Evolutionary conservation across 257 asterid species (phyloP).

Genomic region (Craterostigma plantagineum): DNA sequence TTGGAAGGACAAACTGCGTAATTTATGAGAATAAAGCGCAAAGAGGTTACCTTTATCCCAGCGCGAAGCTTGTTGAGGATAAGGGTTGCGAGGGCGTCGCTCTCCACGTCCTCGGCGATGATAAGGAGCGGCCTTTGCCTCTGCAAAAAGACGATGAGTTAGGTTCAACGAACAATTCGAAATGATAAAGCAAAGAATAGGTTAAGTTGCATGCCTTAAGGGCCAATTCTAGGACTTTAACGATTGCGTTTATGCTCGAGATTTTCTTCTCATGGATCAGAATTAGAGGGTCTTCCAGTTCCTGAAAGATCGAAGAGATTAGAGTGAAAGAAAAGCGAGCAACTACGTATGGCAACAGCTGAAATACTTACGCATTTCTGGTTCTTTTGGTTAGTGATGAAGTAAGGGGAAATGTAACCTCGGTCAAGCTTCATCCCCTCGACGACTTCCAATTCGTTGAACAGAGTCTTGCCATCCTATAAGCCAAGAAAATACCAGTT

Average conservation of each 20-base stretch:
- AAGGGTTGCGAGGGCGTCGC: constrained; percentile 92
- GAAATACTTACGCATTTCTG: constrained; percentile 74
- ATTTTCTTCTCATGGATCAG: constrained; percentile 88
- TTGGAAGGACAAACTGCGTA: too few species aligned
- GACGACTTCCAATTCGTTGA: constrained; percentile 83
- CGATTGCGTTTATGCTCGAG: constrained; percentile 49
- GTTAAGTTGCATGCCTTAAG: constrained; percentile 31
- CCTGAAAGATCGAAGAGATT: constrained; percentile 21
- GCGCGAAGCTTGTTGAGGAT: constrained; percentile 89
- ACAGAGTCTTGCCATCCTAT: constrained; percentile 86
- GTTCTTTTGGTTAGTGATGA: constrained; percentile 74
- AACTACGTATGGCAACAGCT: not conserved
- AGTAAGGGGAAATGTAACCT: constrained; percentile 90
- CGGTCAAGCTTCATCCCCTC: constrained; percentile 97
- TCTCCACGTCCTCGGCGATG: constrained; percentile 84
- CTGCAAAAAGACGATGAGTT: constrained; percentile 15
- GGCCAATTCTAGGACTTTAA: constrained; percentile 79
- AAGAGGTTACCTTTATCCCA: constrained; percentile 89
- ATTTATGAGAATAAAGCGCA: too few species aligned
- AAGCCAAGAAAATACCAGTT: constrained; percentile 3
- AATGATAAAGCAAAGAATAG: too few species aligned
- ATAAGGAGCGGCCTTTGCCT: constrained; percentile 72
- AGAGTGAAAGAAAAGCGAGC: not conserved
- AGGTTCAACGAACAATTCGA: not conserved
- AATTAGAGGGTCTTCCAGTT: constrained; percentile 76